Conservation (phyloP, 2,329 filamentous ascomycete species). For the Epichloe hybrida region DNA sequence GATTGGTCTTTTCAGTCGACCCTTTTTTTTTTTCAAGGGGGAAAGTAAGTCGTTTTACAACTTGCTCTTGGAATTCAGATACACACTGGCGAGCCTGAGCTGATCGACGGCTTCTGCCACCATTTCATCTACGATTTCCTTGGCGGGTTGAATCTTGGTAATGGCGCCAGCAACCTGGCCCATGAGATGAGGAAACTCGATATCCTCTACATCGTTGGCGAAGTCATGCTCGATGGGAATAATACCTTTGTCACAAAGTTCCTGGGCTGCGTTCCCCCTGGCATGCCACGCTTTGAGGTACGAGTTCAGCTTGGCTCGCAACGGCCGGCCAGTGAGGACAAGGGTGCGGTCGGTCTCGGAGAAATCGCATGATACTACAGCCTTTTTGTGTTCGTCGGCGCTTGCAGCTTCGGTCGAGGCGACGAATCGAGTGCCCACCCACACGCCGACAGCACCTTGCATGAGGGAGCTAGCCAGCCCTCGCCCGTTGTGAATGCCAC, state of each 20-base stretch:
- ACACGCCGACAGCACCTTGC: slow-evolving; percentile 78
- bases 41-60: slow-evolving; percentile 17
- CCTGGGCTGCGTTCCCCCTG: slow-evolving; percentile 58
- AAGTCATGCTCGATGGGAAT: slow-evolving; percentile 75
- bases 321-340: slow-evolving; percentile 67
- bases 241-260: slow-evolving; percentile 61
- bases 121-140: slow-evolving; percentile 82
- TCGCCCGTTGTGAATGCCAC: slow-evolving; percentile 73
- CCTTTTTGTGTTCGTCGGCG: slow-evolving; percentile 69
- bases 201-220: slow-evolving; percentile 58
- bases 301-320: slow-evolving; percentile 69
- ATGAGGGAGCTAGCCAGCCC: slow-evolving; percentile 70
- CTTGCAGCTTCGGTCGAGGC: slow-evolving; percentile 71
- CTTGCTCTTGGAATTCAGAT: slow-evolving; percentile 36
- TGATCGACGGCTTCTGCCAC: slow-evolving; percentile 59
- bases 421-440: slow-evolving; percentile 91
- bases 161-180: slow-evolving; percentile 81
- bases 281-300: slow-evolving; percentile 75
- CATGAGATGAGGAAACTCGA: slow-evolving; percentile 85
- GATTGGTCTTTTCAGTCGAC: too few relatives aligned
- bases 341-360: slow-evolving; percentile 72
- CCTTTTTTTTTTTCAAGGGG: too few relatives aligned
- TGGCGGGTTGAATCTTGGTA: slow-evolving; percentile 63
- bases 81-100: slow-evolving; percentile 47
- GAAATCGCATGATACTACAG: slow-evolving; percentile 66